These are phyloP conservation scores for Paramarasmius palmivorus DNA, from an alignment of 1,284 basidiomycete species.

Conservation along the genomic window DNA sequence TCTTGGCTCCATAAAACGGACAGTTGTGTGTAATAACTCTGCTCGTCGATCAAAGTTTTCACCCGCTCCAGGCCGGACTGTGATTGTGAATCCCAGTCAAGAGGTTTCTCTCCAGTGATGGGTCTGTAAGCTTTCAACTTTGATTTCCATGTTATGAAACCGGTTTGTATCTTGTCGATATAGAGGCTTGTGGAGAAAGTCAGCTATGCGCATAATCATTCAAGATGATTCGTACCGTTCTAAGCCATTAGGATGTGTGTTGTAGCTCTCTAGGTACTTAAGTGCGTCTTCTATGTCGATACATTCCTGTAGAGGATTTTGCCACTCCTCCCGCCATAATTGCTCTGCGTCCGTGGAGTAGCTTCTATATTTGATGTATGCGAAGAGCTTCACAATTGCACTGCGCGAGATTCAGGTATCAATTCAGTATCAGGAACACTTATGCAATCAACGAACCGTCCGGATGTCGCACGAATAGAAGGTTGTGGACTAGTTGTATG, in stretches of 20 bases:
- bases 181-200: constrained; percentile 43
- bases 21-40: constrained; percentile 64
- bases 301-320: constrained; percentile 67
- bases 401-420: constrained; percentile 35
- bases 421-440: constrained; percentile 1
- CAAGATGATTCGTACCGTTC: constrained; percentile 32
- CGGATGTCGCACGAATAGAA: constrained; percentile 72
- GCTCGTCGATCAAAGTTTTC: constrained; percentile 44
- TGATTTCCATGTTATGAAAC: constrained; percentile 85
- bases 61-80: constrained; percentile 62
- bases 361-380: constrained; percentile 84
- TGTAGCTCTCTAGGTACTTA: constrained; percentile 47
- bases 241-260: constrained; percentile 37
- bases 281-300: constrained; percentile 52
- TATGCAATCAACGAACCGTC: constrained; percentile 50
- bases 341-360: constrained; percentile 70
- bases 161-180: constrained; percentile 81
- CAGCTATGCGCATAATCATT: constrained; percentile 15
- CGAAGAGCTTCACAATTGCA: constrained; percentile 73
- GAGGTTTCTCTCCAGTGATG: constrained; percentile 45
- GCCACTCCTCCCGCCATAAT: constrained; percentile 81
- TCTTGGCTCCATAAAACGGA: constrained; percentile 73
- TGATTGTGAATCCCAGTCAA: constrained; percentile 70
- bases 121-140: constrained; percentile 70
- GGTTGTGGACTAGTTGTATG: constrained; percentile 81